phyloP scores from a whole-genome alignment of 768 basidiomycete genomes.

The Xanthoconium stramineum region DNA sequence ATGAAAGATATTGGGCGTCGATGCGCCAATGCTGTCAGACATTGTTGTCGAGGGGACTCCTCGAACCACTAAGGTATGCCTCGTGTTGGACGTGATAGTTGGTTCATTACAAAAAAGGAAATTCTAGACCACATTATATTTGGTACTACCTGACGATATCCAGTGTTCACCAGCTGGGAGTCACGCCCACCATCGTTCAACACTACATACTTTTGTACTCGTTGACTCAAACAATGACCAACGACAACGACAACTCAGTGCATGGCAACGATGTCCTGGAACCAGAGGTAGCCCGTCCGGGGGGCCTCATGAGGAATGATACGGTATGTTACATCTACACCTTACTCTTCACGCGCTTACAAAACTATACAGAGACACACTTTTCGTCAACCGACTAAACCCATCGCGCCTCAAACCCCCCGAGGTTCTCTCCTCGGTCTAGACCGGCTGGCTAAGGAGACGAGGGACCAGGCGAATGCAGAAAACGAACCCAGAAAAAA shows the following conservation, averaged over 20 bases:
- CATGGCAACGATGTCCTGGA: slow-evolving; percentile 81
- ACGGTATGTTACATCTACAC: slow-evolving; percentile 39
- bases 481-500: slow-evolving; percentile 59
- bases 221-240: not conserved
- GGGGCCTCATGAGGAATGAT: slow-evolving; percentile 73
- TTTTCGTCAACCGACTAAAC: slow-evolving; percentile 72
- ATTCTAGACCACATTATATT: no score
- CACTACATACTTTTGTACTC: no score
- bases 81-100: no score
- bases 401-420: slow-evolving; percentile 74
- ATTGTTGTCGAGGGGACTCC: slow-evolving; percentile 8
- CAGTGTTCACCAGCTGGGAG: no score
- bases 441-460: slow-evolving; percentile 86
- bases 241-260: slow-evolving; percentile 29
- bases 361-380: slow-evolving; percentile 58
- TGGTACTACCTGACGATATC: no score
- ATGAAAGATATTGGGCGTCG: slow-evolving; percentile 14
- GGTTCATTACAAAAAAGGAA: no score
- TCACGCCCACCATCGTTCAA: no score
- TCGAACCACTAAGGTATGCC: no score
- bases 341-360: not conserved
- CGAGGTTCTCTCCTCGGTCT: slow-evolving; percentile 80
- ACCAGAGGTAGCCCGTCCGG: slow-evolving; percentile 72
- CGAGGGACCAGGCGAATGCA: slow-evolving; percentile 56
- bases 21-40: slow-evolving; percentile 9